Evolutionary conservation across 1,284 basidiomycete genomes (phyloP), one percentile per base, ranked within the genome.

Genomic region (Microbotryum saponariae): DNA sequence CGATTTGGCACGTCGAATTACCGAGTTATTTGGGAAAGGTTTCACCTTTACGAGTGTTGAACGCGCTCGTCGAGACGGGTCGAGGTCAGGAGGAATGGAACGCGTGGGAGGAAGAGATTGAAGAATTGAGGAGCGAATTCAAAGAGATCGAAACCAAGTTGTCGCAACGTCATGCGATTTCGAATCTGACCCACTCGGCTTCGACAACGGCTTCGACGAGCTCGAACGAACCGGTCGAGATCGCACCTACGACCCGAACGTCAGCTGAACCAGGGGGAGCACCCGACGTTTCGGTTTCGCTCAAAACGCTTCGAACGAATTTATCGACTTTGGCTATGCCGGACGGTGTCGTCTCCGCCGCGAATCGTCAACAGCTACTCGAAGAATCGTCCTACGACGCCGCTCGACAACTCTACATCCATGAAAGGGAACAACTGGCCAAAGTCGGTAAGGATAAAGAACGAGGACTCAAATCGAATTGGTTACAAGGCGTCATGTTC

Each of bases 341-440:
- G 14, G 37, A 42, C 3, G 37, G 37, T 12, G 16, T 42, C 10
- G 37, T 42, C 16, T 58, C 59, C 21, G 79, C 74, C 31, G 60
- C 82, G n/a, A 79, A 84, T 0, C 86, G 91, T 3, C 91, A 96
- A 76, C 83, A 85, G 67, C 79, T 87, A 2, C 82, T 96, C 4
- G 91, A 94, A 74, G 81, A 85, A 47, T 89, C 89, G 0, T 89
- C 89, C 1, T 87, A 89, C 72, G 87, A 89, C 37, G 85, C 90
- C 21, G 90, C 91, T 0, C 79, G 84, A 2, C 82, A 84, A 63
- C 83, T 89, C 29, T 78, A 91, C 52, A 79, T 82, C 71, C 83
- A 85, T 64, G 82, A 90, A 63, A 77, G 82, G 9, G 80, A 85
- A 62, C 63, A 81, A 8, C 79, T 91, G 48, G 79, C 82, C 21